Evolutionary conservation across 306 rosid genomes (phyloP), one percentile per base, ranked within the genome.

Genomic region (Dryas drummondii): DNA sequence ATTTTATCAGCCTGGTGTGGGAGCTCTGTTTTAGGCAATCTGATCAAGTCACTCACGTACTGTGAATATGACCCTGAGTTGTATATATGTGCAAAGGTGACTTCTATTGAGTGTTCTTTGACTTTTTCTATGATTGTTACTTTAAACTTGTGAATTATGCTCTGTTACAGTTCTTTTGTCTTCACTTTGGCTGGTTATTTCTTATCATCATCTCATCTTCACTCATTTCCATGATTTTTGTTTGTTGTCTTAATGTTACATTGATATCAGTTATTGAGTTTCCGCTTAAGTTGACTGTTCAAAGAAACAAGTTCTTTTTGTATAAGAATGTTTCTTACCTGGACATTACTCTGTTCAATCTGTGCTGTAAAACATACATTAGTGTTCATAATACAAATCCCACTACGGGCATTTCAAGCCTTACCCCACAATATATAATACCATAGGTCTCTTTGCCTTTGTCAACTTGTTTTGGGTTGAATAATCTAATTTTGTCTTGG

Each of bases 21-120:
- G 40, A 82, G 88, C 69, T 81, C 87, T 66, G 88, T 84, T 79
- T 82, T 92, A 76, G 86, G 77, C 79, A 84, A 91, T 70, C 78
- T 94, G 84, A 86, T 83, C 75, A 91, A 86, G 83, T 81, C 85
- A 64, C 84, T 87, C 73, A 72, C 90, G 77, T 80, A 82, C 40
- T 78, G 78, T 81, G 89, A 78, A 62, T 80, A 70, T 68, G 82
- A 84, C 68, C 85, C 79, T 70, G 87, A 83, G 53, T 79, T 81
- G 54, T 80, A 77, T 85, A 74, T 80, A 57, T 79, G 46, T 62
- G 93, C 88, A 68, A 90, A 94, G 97, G 98, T 94, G 83, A 84
- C 79, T 52, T 46, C 48, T 63, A 64, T 66, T 69, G 27, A 42
- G 22, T 50, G 55, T 27, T 40, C 0, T 41, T 41, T 53, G 53